Percentiles rank a stretch among this genome's conserved stretches.
phyloP scores from a whole-genome alignment of 305 asterid species.

The Nicotiana rustica region DNA sequence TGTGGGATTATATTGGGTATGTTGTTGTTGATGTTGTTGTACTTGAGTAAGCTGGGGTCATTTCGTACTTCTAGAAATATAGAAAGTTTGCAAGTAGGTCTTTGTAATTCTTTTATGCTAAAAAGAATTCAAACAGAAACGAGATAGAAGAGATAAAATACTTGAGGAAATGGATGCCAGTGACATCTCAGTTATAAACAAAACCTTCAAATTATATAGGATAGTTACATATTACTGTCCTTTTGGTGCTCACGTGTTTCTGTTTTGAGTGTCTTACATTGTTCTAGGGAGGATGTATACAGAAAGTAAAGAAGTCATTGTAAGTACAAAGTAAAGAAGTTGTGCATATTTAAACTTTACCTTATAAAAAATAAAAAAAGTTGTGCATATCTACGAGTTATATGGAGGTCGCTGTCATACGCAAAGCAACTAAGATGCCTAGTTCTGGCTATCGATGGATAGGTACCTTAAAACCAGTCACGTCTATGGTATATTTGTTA shows the following conservation, averaged over 20 bases:
- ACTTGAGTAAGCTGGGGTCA: conserved; percentile 20
- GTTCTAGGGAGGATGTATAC: background rate
- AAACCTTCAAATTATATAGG: background rate
- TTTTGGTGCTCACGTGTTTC: background rate
- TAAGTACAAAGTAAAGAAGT: background rate
- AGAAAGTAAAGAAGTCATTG: background rate
- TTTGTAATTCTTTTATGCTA: background rate
- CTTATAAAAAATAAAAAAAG: no score
- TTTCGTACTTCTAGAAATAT: background rate
- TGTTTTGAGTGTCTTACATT: background rate
- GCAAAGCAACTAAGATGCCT: background rate
- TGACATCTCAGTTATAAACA: background rate
- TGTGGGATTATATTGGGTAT: no score
- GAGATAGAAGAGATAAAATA: background rate
- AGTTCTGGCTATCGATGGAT: background rate
- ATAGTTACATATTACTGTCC: background rate
- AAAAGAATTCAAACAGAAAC: background rate
- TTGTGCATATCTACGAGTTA: background rate
- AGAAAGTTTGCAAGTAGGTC: background rate
- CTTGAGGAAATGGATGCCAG: background rate
- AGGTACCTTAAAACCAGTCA: conserved; percentile 17
- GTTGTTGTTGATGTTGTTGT: no score
- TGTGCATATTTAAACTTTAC: no score
- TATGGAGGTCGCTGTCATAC: background rate
- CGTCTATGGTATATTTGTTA: background rate